phyloP scores from a whole-genome alignment of 805 yeast genomes.

The Jamesozyma spencerorum region DNA sequence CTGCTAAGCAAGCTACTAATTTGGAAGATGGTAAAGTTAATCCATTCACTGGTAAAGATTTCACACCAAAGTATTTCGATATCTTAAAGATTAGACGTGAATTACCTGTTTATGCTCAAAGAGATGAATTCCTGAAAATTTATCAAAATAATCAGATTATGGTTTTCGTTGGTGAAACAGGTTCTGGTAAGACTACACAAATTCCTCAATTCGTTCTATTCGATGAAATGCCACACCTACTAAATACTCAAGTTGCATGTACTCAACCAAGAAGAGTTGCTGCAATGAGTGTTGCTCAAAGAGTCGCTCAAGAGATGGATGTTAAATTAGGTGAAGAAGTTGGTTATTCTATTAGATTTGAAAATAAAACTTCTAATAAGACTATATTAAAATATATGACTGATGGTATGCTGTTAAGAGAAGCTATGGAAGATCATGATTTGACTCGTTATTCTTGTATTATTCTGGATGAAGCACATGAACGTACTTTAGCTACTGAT shows the following conservation, averaged over 20 bases:
- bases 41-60: conserved; percentile 68
- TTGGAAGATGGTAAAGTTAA: conserved; percentile 54
- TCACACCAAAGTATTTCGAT: conserved; percentile 60
- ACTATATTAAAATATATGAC: conserved; percentile 94
- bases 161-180: conserved; percentile 99
- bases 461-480: conserved; percentile 96
- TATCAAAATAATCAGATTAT: conserved; percentile 85
- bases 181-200: conserved; percentile 98
- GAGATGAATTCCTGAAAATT: conserved; percentile 75
- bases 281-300: conserved; percentile 95
- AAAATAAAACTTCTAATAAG: conserved; percentile 69
- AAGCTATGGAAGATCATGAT: conserved; percentile 93
- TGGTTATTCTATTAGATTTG: conserved; percentile 92
- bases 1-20: conserved; percentile 49
- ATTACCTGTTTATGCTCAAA: conserved; percentile 88
- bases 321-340: conserved; percentile 88
- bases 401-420: conserved; percentile 95
- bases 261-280: conserved; percentile 97
- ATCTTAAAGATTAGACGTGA: conserved; percentile 74
- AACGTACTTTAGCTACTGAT: conserved; percentile 93
- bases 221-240: conserved; percentile 86
- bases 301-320: conserved; percentile 97
- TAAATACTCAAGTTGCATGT: conserved; percentile 84
- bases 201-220: conserved; percentile 88
- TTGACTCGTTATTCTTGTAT: conserved; percentile 76